Evolutionary conservation across 306 rosid species (phyloP).

Genomic region (Cicer yamashitae): DNA sequence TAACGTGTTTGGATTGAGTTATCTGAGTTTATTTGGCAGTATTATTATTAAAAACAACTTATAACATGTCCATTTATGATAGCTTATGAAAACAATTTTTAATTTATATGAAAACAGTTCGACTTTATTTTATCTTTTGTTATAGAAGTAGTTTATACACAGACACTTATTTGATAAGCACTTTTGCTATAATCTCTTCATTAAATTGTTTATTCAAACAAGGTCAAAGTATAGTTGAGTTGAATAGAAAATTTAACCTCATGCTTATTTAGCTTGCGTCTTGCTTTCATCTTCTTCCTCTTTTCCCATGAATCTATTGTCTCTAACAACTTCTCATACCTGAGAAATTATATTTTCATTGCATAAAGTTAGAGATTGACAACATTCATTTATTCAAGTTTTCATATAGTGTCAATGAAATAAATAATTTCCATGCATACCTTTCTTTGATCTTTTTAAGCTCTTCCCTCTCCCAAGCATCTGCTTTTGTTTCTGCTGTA

Average conservation of each 20-base stretch:
- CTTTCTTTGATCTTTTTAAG: slow-evolving; percentile 60
- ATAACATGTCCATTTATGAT: too few species aligned
- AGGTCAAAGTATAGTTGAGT: not conserved
- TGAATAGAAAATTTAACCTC: slow-evolving; percentile 59
- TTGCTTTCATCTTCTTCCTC: slow-evolving; percentile 65
- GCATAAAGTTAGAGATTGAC: not conserved
- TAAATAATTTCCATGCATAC: slow-evolving; percentile 44
- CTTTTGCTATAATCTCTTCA: not conserved
- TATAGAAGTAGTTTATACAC: not conserved
- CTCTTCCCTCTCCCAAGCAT: slow-evolving; percentile 76
- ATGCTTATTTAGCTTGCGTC: slow-evolving; percentile 43
- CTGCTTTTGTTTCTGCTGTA: slow-evolving; percentile 52
- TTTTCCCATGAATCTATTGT: slow-evolving; percentile 75
- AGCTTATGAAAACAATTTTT: too few species aligned
- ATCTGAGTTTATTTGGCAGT: too few species aligned
- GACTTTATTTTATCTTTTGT: not conserved
- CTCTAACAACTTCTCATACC: slow-evolving; percentile 60
- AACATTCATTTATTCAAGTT: not conserved
- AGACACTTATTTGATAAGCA: not conserved
- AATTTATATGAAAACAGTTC: not conserved
- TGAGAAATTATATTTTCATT: slow-evolving; percentile 44
- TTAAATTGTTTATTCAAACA: not conserved
- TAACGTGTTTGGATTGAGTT: not conserved
- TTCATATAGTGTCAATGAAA: not conserved
- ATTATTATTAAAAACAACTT: not conserved